Conservation (phyloP, 2,329 filamentous ascomycete genomes). For the Calcarisporium arbuscula region DNA sequence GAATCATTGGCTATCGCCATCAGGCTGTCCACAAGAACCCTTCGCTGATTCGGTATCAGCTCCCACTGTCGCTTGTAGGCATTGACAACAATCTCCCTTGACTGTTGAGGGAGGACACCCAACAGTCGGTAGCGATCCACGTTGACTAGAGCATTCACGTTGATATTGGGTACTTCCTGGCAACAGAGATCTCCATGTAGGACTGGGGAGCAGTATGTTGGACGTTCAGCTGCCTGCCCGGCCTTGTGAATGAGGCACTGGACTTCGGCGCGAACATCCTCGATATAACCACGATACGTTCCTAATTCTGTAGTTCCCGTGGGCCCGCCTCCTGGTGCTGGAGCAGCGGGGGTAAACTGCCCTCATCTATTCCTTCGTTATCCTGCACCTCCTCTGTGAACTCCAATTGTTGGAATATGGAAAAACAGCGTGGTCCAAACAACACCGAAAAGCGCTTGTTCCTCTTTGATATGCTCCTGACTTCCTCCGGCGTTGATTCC, state of each 20-base stretch:
- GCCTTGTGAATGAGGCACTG: conserved; percentile 35
- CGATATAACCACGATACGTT: conserved; percentile 40
- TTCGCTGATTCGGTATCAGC: conserved; percentile 22
- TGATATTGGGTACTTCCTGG: conserved; percentile 20
- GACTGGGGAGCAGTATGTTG: conserved; percentile 22
- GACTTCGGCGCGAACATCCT: conserved; percentile 43
- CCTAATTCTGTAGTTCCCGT: conserved; percentile 29
- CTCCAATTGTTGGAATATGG: conserved; percentile 42
- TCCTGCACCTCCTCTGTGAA: conserved; percentile 36
- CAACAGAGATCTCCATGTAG: conserved; percentile 26
- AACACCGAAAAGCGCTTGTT: conserved; percentile 52
- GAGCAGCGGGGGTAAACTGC: conserved; percentile 27
- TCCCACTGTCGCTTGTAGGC: conserved; percentile 37
- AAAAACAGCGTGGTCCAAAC: conserved; percentile 44
- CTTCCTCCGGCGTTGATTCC: conserved; percentile 26
- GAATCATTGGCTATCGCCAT: conserved; percentile 27
- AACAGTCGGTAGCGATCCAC: conserved; percentile 27
- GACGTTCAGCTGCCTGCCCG: conserved; percentile 22
- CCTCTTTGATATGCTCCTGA: conserved; percentile 44
- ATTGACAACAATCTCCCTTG: conserved; percentile 27
- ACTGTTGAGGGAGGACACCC: conserved; percentile 30
- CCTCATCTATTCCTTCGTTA: conserved; percentile 32
- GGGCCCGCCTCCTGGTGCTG: conserved; percentile 25
- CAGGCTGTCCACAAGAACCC: conserved; percentile 25
- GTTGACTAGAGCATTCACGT: conserved; percentile 21